phyloP scores from a whole-genome alignment of 2,329 filamentous ascomycete species.

The Colletotrichum sansevieriae region DNA sequence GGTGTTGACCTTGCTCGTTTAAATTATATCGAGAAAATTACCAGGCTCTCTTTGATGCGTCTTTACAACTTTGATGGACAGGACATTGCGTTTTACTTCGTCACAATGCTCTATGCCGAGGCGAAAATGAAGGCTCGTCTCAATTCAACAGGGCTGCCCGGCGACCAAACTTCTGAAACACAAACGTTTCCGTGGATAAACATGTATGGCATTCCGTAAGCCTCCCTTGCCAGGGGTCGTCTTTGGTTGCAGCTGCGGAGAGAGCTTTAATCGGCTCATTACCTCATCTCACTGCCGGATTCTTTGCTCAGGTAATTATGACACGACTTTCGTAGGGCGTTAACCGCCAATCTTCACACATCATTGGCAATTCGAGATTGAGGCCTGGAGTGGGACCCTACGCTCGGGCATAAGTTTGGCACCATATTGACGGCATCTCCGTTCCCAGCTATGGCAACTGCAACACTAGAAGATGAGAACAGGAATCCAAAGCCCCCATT shows the following conservation, averaged over 20 bases:
- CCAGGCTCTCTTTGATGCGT: neutral
- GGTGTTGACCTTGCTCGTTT: slow-evolving; percentile 3
- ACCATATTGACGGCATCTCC: slow-evolving; percentile 23
- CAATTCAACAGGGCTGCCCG: slow-evolving; percentile 25
- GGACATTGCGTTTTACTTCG: neutral
- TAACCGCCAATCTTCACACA: neutral
- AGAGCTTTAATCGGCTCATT: slow-evolving; percentile 20
- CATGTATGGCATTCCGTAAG: slow-evolving; percentile 29
- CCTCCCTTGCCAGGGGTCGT: slow-evolving; percentile 15
- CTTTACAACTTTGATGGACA: slow-evolving; percentile 2
- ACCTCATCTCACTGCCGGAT: slow-evolving; percentile 18
- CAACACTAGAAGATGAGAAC: neutral
- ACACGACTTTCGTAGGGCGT: neutral
- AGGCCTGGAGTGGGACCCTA: slow-evolving; percentile 9
- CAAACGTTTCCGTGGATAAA: slow-evolving; percentile 25
- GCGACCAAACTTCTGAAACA: slow-evolving; percentile 32
- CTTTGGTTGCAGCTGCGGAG: slow-evolving; percentile 25
- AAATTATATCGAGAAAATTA: neutral
- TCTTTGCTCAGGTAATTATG: slow-evolving; percentile 4
- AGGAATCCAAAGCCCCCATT: neutral
- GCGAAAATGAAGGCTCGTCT: slow-evolving; percentile 5
- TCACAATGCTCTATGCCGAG: slow-evolving; percentile 14
- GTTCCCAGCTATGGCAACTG: neutral
- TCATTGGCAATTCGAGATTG: slow-evolving; percentile 13
- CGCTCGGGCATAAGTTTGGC: slow-evolving; percentile 14